phyloP scores from a whole-genome alignment of 148 eudicot species.

The Bassia scoparia region DNA sequence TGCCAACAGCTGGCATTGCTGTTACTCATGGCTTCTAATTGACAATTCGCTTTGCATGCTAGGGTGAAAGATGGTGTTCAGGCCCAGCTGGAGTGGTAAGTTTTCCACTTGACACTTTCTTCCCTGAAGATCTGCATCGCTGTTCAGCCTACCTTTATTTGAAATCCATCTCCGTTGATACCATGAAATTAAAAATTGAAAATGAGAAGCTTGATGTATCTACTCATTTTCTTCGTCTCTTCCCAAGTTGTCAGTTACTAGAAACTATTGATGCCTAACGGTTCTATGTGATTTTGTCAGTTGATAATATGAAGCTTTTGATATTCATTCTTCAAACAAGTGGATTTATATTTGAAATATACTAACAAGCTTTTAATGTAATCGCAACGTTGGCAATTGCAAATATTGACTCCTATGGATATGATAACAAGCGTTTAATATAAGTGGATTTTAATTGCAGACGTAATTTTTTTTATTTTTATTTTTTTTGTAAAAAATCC shows the following conservation, averaged over 20 bases:
- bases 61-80: slow-evolving; percentile 88
- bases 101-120: neutral
- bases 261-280: neutral
- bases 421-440: too few species aligned
- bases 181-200: neutral
- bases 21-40: neutral
- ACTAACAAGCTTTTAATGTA: too few species aligned
- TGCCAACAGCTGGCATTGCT: neutral
- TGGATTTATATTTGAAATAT: too few species aligned
- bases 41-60: slow-evolving; percentile 20
- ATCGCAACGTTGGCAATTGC: too few species aligned
- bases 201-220: neutral
- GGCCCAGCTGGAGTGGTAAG: slow-evolving; percentile 82
- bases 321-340: too few species aligned
- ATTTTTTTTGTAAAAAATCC: too few species aligned
- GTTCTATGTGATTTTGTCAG: neutral
- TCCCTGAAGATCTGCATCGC: neutral
- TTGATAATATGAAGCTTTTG: neutral
- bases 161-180: neutral
- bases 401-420: too few species aligned
- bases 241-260: neutral
- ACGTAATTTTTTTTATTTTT: too few species aligned
- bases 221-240: neutral
- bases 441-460: too few species aligned
- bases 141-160: neutral